Percentiles rank a stretch among this genome's conserved stretches.
phyloP scores from a whole-genome alignment of 169 alveolate species.

The Cryptosporidium sp. region DNA sequence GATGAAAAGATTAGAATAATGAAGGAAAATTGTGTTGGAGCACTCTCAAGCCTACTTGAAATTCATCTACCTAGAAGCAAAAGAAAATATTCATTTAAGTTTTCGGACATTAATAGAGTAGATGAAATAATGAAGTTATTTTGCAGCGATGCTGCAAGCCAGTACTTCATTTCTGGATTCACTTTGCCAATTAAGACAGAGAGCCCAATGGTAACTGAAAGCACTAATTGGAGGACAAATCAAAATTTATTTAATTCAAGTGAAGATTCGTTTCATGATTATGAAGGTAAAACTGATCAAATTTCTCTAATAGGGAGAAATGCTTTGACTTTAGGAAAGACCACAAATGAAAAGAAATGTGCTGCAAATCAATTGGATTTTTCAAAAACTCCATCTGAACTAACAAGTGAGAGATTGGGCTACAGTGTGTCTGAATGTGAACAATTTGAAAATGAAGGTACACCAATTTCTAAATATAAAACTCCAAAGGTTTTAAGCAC shows the following conservation, averaged over 20 bases:
- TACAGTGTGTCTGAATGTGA: background rate
- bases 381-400: background rate
- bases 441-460: background rate
- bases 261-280: background rate
- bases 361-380: background rate
- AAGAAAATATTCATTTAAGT: slow-evolving; percentile 31
- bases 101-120: slow-evolving; percentile 2
- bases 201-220: background rate
- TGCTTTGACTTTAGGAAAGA: background rate
- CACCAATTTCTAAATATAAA: slow-evolving; percentile 7
- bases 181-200: background rate
- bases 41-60: slow-evolving; percentile 38
- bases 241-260: background rate
- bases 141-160: slow-evolving; percentile 8
- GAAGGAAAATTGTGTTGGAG: slow-evolving; percentile 46
- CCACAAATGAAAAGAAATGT: background rate
- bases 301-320: too few species aligned
- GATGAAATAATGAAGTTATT: background rate
- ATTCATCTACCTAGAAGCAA: slow-evolving; percentile 51
- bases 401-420: background rate
- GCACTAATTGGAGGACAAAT: background rate
- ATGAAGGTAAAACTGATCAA: background rate
- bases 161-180: background rate
- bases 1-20: slow-evolving; percentile 16
- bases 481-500: slow-evolving; percentile 38